phyloP scores from a whole-genome alignment of 2,329 filamentous ascomycete species.

The Sporothrix mexicana region DNA sequence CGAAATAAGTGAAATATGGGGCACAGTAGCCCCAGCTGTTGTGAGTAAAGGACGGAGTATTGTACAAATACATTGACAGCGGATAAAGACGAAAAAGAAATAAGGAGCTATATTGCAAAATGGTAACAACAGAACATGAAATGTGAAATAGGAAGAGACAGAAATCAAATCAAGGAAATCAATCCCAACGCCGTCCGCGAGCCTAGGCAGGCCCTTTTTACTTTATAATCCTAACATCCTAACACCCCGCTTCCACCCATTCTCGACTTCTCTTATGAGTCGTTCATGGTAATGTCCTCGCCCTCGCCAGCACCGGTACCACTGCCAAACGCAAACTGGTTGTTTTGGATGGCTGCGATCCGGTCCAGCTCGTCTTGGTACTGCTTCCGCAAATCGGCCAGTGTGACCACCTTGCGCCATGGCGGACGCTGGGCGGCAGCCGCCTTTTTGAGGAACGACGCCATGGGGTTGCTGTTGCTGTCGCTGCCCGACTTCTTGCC shows the following conservation, averaged over 20 bases:
- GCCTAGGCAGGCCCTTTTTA: conserved; percentile 6
- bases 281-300: conserved; percentile 60
- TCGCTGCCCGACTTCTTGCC: conserved; percentile 1
- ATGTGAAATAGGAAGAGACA: background rate
- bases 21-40: background rate
- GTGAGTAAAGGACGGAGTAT: background rate
- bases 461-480: conserved; percentile 35
- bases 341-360: conserved; percentile 84
- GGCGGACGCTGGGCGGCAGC: conserved; percentile 38
- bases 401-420: conserved; percentile 79
- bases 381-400: conserved; percentile 84
- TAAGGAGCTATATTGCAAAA: conserved; percentile 5
- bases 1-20: background rate
- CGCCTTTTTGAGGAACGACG: conserved; percentile 40
- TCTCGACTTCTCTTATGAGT: conserved; percentile 42
- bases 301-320: conserved; percentile 47
- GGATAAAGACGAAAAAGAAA: background rate
- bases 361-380: conserved; percentile 91
- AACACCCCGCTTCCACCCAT: background rate
- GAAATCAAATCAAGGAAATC: conserved; percentile 4
- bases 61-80: background rate
- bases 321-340: conserved; percentile 78
- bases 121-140: background rate
- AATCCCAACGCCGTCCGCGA: conserved; percentile 22
- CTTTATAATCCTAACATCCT: conserved; percentile 1